Base-by-base conservation (phyloP, 2,329 filamentous ascomycete species). In the Botryotinia calthae region DNA sequence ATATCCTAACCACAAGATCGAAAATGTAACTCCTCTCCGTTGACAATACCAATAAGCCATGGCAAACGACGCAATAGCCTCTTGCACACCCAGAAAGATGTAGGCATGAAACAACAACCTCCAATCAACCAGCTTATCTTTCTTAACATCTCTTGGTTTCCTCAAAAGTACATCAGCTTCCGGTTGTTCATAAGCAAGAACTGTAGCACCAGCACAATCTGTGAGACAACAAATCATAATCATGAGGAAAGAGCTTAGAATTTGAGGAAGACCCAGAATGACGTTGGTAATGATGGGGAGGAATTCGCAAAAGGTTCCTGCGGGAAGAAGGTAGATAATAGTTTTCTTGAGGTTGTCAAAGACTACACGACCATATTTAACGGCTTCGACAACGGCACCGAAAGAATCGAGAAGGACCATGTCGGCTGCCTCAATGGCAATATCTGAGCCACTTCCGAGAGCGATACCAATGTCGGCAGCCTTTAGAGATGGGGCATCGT, bases 261-360 rank as follows among this genome's bases (percentile, higher is more conserved):
- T 86, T 75, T 89, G 87, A 0, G 88, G 88, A 16, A 90, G 82
- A 48, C 88, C 88, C 71, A 90, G 87, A 12, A 87, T 79, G 31
- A 90, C 85, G 72, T 87, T 89, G 2, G 86, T 88, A 76, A 89
- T 83, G 40, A 90, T 86, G 1, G 88, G 87, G 86, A 85, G 79
- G 77, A 90, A 86, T 75, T 90, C 88, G 48, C 85, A 86, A 80
- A 89, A 90, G 18, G 83, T 84, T 28, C 88, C 87, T 0, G 88
- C 88, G 0, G 88, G 87, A 0, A 90, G 84, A 1, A 90, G 82
- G 77, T 90, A 90, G 40, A 85, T 83, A 72, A 89, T 87, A 0
- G 87, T 78, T 85, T 95, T 94, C 80, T 93, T 92, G 68, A 94
- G 82, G 77, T 94, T 94, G 80, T 94, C 90, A 81, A 92, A 94